Base-by-base conservation (phyloP, 2,329 filamentous ascomycete genomes). In the Xylaria sp. region DNA sequence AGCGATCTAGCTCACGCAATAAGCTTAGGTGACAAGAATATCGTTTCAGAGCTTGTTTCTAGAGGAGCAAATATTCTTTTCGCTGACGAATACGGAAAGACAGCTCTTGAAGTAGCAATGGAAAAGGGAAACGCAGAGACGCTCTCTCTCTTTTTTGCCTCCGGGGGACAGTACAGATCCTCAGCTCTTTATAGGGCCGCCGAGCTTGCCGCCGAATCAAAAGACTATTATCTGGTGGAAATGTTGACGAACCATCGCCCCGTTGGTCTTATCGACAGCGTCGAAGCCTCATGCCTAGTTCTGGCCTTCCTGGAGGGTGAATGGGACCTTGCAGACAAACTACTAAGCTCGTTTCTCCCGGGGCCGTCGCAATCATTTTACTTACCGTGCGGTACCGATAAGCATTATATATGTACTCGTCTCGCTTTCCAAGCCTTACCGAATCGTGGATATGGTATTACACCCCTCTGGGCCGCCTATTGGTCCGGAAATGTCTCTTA, bases 281-380 rank as follows among this genome's bases (percentile, higher is more conserved):
- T 43, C 31, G 62, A 64, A 23, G 62, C 62, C 4, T 59, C 62
- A 10, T 64, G 39, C 33, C 31, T 64, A 13, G 52, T 64, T 25
- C 8, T 57, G 6, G 33, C 62, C 25, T 13, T 58, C 10, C 15
- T 20, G 8, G 28, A 41, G 3, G 1, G 20, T 2, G 41, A 25
- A 58, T 64, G 62, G 62, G 54, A 51, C 5, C 52, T 58, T 51
- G n/a, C 7, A 8, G 4, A 43, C 9, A 20, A 51, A 23, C 31
- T 51, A 6, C 25, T 58, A n/a, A 12, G 20, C n/a, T 23, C 52
- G 2, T 64, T 64, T 31, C 12, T 39, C 6, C 54, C 62, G 31
- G 43, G 54, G n/a, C 25, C 46, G 25, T 31, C 43, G 1, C 43
- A 25, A 39, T 64, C 62, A 13, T 13, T 43, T 12, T 56, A 46